These are phyloP conservation scores for Nepenthes alata DNA, from an alignment of 179 eudicot species.

Conservation along the genomic window DNA sequence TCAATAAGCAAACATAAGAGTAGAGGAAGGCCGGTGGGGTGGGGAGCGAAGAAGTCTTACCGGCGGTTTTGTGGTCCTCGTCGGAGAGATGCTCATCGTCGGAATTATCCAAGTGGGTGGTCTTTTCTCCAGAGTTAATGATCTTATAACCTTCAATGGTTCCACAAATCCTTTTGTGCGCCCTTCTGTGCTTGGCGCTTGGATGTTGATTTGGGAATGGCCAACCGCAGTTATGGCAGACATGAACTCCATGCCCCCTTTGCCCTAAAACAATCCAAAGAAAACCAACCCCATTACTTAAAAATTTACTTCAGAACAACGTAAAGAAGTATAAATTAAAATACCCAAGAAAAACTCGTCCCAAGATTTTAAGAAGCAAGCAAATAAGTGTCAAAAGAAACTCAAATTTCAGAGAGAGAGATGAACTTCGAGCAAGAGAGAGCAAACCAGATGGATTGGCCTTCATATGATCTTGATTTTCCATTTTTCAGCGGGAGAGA, in stretches of 20 bases:
- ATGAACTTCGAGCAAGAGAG: background rate
- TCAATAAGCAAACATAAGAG: background rate
- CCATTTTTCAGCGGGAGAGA: slow-evolving; percentile 15
- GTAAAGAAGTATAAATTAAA: no score
- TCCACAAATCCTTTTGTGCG: slow-evolving; percentile 78
- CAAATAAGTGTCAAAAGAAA: background rate
- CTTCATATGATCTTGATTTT: slow-evolving; percentile 22
- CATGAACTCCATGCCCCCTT: slow-evolving; percentile 38
- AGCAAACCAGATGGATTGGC: slow-evolving; percentile 21
- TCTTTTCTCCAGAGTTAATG: slow-evolving; percentile 16
- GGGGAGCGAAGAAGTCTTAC: slow-evolving; percentile 14
- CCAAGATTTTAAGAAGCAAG: background rate
- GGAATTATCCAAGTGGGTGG: slow-evolving; percentile 13
- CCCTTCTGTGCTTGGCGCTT: slow-evolving; percentile 59
- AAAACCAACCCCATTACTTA: slow-evolving; percentile 7
- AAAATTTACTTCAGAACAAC: background rate
- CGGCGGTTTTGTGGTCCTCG: slow-evolving; percentile 34
- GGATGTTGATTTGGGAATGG: slow-evolving; percentile 62
- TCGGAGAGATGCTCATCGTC: slow-evolving; percentile 44
- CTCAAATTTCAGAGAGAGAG: background rate
- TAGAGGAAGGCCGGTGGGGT: background rate
- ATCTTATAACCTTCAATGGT: slow-evolving; percentile 43
- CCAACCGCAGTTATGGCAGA: slow-evolving; percentile 74
- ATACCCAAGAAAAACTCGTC: no score
- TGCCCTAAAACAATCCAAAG: background rate